phyloP scores from a whole-genome alignment of 805 yeast species.

The Myxozyma mucilagina region DNA sequence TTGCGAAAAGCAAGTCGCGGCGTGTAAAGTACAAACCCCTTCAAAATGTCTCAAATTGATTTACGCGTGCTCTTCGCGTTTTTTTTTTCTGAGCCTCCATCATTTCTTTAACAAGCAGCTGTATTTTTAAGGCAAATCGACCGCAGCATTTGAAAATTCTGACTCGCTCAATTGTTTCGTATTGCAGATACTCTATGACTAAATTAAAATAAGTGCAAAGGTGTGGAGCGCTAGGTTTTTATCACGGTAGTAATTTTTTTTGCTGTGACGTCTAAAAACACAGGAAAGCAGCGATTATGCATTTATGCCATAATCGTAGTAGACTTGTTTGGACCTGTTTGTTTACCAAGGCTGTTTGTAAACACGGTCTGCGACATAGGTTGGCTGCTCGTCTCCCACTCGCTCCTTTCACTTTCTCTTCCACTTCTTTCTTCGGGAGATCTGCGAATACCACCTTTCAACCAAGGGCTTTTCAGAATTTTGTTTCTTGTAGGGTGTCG shows the following conservation, averaged over 20 bases:
- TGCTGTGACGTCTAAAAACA: neutral
- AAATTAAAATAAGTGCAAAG: no score
- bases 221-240: no score
- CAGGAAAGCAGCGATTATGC: neutral
- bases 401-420: neutral
- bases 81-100: neutral
- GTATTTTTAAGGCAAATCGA: no score
- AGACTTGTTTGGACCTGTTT: neutral
- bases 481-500: neutral
- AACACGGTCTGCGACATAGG: slow-evolving; percentile 2
- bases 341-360: slow-evolving; percentile 2
- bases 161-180: no score
- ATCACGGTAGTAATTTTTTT: no score
- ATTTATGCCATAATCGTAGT: slow-evolving; percentile 2
- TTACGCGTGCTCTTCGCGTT: slow-evolving; percentile 8
- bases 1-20: no score
- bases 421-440: neutral
- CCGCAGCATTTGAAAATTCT: no score
- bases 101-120: neutral
- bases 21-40: neutral
- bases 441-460: neutral
- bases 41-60: neutral
- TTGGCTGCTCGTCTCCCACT: neutral
- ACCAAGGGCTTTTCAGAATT: neutral
- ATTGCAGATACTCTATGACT: no score